phyloP scores from a whole-genome alignment of 352 stramenopile genomes.

The Thraustochytrium sp. region DNA sequence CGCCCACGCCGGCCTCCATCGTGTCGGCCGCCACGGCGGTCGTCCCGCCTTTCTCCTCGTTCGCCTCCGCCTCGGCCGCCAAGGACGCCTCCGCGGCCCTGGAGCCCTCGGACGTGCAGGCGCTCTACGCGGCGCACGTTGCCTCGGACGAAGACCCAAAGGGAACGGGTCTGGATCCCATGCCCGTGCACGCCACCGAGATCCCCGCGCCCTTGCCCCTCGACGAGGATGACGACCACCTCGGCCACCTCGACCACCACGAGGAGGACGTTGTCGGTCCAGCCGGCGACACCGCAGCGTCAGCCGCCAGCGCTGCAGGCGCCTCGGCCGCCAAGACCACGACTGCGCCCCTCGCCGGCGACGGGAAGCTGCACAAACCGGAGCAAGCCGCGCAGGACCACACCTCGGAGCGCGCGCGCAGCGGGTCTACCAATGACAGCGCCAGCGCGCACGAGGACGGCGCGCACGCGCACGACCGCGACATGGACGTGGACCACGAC shows the following conservation, averaged over 20 bases:
- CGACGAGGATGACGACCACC: background rate
- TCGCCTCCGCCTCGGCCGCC: background rate
- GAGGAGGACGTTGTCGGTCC: too few relatives aligned
- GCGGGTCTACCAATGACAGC: background rate
- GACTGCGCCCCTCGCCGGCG: too few relatives aligned
- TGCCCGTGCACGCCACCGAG: background rate
- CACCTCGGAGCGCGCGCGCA: too few relatives aligned
- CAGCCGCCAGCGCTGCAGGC: too few relatives aligned
- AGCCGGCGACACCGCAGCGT: too few relatives aligned
- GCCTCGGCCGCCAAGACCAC: too few relatives aligned
- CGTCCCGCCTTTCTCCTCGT: too few relatives aligned
- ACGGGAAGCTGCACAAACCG: too few relatives aligned
- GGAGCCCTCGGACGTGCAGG: background rate
- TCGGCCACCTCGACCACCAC: too few relatives aligned
- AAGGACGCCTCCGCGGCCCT: background rate
- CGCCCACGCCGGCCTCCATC: background rate
- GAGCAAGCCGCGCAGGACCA: too few relatives aligned
- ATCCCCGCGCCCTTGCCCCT: background rate
- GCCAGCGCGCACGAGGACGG: background rate
- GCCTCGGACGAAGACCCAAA: background rate
- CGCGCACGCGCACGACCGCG: background rate
- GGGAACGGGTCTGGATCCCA: conserved; percentile 4
- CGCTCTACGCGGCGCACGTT: background rate
- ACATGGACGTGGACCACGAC: background rate
- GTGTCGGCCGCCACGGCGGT: background rate